phyloP scores from a whole-genome alignment of 164 flowering plant species.

The Dillenia suffruticosa region DNA sequence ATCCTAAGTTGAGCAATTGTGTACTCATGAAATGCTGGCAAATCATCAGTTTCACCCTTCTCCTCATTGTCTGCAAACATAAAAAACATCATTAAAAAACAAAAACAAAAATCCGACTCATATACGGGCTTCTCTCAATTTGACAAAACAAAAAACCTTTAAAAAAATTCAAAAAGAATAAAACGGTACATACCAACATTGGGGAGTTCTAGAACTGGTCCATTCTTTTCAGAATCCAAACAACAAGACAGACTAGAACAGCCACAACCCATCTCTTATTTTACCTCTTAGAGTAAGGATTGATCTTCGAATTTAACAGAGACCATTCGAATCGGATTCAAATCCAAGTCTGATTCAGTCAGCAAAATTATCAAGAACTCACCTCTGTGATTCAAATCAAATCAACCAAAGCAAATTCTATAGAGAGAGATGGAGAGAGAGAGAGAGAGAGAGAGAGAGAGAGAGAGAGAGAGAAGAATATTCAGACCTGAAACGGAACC shows the following conservation, averaged over 20 bases:
- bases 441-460: too few relatives aligned
- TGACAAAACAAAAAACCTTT: not conserved
- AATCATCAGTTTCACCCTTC: conserved; percentile 38
- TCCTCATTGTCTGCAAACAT: conserved; percentile 47
- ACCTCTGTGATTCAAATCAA: too few relatives aligned
- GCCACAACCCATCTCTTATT: conserved; percentile 51
- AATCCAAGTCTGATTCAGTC: too few relatives aligned
- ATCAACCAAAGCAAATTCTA: too few relatives aligned
- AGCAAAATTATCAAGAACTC: too few relatives aligned
- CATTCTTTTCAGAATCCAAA: conserved; percentile 32
- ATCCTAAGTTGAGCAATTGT: conserved; percentile 68
- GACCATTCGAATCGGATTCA: too few relatives aligned
- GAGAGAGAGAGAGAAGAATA: too few relatives aligned
- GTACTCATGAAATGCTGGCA: conserved; percentile 66
- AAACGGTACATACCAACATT: conserved; percentile 39
- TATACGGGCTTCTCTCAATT: conserved; percentile 1
- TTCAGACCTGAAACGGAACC: too few relatives aligned
- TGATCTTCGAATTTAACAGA: too few relatives aligned
- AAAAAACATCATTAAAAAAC: not conserved
- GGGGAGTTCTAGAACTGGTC: conserved; percentile 36
- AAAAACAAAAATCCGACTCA: not conserved
- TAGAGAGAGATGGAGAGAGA: too few relatives aligned
- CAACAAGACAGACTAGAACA: conserved; percentile 55
- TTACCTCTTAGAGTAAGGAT: too few relatives aligned
- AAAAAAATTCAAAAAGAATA: not conserved